Evolutionary conservation across 768 basidiomycete species (phyloP), one percentile per base, ranked within the genome.

Genomic region (Lactifluus pinguis): DNA sequence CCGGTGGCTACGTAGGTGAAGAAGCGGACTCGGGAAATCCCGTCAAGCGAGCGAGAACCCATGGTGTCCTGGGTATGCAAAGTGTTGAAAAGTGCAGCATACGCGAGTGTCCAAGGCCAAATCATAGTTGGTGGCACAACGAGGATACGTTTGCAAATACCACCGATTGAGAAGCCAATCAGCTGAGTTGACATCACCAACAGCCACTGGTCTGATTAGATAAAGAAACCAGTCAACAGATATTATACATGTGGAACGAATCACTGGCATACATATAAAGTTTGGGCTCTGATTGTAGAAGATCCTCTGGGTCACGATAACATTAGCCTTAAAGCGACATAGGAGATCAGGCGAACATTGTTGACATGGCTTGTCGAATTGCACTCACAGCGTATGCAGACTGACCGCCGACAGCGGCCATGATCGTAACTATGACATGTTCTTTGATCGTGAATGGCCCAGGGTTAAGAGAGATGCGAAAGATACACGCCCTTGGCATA

Each of bases 371-470:
- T 3, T 8, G 14, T 25, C 19, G 0, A 29, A 59, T 19, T 36
- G 42, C 5, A 66, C 67, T 45, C 47, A 68, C 69, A 34, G 73
- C 73, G 53, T 74, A 74, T 3, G 75, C 74, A 34, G 69, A 68
- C 8, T 45, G 34, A 32, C 65, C 66, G 21, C 72, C 75, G 39
- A 76, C 73, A 45, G 68, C 71, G 13, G 76, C 76, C 76, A 77
- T 76, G 55, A 78, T 76, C 17, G 67, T 73, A 60, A 78, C 74
- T 52, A 80, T 66, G 36, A 84, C 83, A 72, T 85, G 84, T 69
- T 89, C 88, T 72, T 90, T 90, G 68, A 89, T 81, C 2, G 79
- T 79, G 75, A 87, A 90, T 1, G 81, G 84, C 19, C 88, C 88
- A 13, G 84, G 84, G 66, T 86, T 86, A 45, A 86, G 65, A 2